Conservation (phyloP, 371 early-diverging fungal genomes). For the Mucor plumbeus region DNA sequence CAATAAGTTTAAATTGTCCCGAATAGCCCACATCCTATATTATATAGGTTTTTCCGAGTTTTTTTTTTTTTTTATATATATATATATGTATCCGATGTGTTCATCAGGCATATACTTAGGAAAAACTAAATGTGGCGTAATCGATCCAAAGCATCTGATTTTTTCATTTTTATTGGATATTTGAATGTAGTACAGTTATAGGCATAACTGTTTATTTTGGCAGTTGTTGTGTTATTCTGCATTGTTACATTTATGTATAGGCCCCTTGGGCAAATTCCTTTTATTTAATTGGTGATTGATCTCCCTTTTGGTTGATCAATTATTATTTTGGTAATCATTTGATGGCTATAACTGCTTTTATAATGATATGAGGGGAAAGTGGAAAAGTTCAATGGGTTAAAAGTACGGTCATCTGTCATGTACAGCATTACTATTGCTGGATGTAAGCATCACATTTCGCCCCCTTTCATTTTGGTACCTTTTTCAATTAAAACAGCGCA, state of each 20-base stretch:
- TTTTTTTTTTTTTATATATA: no score
- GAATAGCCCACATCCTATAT: not conserved
- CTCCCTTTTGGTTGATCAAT: constrained; percentile 3
- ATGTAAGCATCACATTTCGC: no score
- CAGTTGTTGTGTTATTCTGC: not conserved
- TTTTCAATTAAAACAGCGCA: not conserved
- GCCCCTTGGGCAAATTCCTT: not conserved
- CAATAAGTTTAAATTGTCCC: constrained; percentile 1
- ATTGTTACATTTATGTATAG: not conserved
- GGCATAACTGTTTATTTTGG: not conserved
- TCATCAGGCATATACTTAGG: not conserved
- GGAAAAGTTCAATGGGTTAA: not conserved
- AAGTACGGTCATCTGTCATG: not conserved
- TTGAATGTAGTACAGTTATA: not conserved
- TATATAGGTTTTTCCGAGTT: no score
- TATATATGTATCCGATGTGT: not conserved
- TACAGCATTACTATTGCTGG: no score
- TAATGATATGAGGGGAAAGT: not conserved
- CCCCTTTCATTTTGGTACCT: not conserved
- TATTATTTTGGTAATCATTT: not conserved
- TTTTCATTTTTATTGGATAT: not conserved
- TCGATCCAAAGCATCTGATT: no score
- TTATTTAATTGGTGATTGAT: not conserved
- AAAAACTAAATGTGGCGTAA: not conserved
- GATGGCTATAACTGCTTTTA: not conserved